Evolutionary conservation across 805 yeast genomes (phyloP).

Genomic region (Lachancea cidri): DNA sequence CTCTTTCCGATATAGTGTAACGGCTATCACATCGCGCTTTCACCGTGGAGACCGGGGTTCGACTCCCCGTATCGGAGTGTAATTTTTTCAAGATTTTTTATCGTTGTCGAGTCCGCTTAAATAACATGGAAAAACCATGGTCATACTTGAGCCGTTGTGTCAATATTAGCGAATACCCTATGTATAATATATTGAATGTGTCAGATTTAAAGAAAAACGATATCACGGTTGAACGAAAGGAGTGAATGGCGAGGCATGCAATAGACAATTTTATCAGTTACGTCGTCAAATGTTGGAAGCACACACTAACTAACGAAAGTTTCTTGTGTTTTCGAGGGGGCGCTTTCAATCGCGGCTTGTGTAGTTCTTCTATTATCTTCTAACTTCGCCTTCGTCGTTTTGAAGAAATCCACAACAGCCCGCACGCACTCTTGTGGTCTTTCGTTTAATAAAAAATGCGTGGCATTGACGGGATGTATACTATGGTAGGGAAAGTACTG

Average conservation of each 20-base stretch:
- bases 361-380: slow-evolving; percentile 3
- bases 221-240: no score
- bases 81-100: background rate
- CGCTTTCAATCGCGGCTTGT: background rate
- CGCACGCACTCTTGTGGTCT: slow-evolving; percentile 30
- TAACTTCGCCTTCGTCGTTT: slow-evolving; percentile 17
- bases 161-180: no score
- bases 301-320: background rate
- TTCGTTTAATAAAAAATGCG: slow-evolving; percentile 39
- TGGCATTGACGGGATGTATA: slow-evolving; percentile 22
- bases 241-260: no score
- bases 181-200: no score
- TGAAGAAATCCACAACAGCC: slow-evolving; percentile 23
- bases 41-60: slow-evolving; percentile 22
- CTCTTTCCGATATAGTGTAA: slow-evolving; percentile 25
- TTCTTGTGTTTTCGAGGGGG: background rate
- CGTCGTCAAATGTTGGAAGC: background rate
- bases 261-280: no score
- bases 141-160: no score
- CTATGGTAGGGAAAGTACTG: slow-evolving; percentile 27
- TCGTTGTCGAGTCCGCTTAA: no score
- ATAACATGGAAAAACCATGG: no score
- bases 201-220: no score
- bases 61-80: slow-evolving; percentile 21
- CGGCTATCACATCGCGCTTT: slow-evolving; percentile 28